A percentile compares a stretch with the other conserved stretches of the same genome.
These are phyloP conservation scores for Brassica cretica DNA, from an alignment of 345 rosid genomes.

Conservation along the genomic window DNA sequence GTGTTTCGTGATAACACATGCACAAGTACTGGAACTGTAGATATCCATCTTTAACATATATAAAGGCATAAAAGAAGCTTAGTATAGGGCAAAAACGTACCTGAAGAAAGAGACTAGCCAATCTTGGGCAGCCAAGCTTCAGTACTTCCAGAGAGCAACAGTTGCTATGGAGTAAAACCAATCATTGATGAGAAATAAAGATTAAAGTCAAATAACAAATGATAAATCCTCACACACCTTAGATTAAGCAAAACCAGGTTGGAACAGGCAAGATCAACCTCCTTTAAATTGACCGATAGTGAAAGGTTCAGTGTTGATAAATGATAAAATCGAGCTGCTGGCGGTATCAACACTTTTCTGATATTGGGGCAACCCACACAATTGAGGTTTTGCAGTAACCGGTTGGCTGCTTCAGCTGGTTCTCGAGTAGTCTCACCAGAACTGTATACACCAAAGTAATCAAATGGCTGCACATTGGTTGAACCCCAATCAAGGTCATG, in stretches of 20 bases:
- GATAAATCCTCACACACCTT: slow-evolving; percentile 48
- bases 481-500: slow-evolving; percentile 93
- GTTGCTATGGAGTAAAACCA: slow-evolving; percentile 36
- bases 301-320: slow-evolving; percentile 83
- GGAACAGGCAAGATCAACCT: slow-evolving; percentile 76
- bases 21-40: background rate
- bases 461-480: slow-evolving; percentile 47
- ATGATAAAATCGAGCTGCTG: slow-evolving; percentile 71
- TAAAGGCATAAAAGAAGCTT: background rate
- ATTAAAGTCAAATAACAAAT: background rate
- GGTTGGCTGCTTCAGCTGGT: slow-evolving; percentile 52
- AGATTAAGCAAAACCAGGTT: slow-evolving; percentile 72
- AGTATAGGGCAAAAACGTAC: slow-evolving; percentile 37
- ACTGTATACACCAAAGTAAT: slow-evolving; percentile 35
- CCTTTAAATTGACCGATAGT: slow-evolving; percentile 80
- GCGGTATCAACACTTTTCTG: slow-evolving; percentile 81
- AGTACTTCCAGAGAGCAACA: slow-evolving; percentile 81
- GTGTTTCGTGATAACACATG: slow-evolving; percentile 17
- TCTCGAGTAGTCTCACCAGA: slow-evolving; percentile 38
- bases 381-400: slow-evolving; percentile 83
- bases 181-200: background rate
- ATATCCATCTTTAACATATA: background rate
- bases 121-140: slow-evolving; percentile 75
- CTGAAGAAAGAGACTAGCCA: slow-evolving; percentile 90
- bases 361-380: slow-evolving; percentile 95